Evolutionary conservation across 1,139 yeast genomes (phyloP).

Genomic region (Blastobotrys petasosporus): DNA sequence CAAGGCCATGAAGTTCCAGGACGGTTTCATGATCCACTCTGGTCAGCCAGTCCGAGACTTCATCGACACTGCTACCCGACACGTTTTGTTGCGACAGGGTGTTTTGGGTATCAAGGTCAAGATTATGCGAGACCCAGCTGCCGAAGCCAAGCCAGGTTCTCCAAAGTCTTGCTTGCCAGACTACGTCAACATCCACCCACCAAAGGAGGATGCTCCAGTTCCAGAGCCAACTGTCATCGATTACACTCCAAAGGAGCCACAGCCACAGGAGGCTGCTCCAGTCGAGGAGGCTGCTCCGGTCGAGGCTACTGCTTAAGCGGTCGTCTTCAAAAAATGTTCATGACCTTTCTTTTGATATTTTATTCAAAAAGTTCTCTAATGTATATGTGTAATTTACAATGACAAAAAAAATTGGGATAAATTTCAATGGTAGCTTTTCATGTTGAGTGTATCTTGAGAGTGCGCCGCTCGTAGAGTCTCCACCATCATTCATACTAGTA

Average conservation of each 20-base stretch:
- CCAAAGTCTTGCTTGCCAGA: constrained; percentile 82
- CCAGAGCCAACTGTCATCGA: constrained; percentile 71
- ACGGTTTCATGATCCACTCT: constrained; percentile 99
- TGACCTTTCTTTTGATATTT: not conserved
- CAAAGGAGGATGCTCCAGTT: constrained; percentile 92
- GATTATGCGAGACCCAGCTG: constrained; percentile 98
- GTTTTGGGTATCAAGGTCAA: constrained; percentile 99
- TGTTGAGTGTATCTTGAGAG: too few relatives aligned
- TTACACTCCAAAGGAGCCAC: constrained; percentile 29
- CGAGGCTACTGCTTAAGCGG: constrained; percentile 9
- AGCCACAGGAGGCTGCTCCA: constrained; percentile 22
- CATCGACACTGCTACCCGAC: constrained; percentile 98
- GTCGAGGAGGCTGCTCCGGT: constrained; percentile 13
- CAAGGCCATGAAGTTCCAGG: constrained; percentile 99
- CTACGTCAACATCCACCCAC: constrained; percentile 89
- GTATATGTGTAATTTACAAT: not conserved
- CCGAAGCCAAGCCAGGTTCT: constrained; percentile 78
- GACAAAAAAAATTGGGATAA: not conserved
- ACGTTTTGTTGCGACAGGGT: constrained; percentile 99
- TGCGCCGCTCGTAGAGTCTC: too few relatives aligned
- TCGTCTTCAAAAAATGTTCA: not conserved
- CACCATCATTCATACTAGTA: too few relatives aligned
- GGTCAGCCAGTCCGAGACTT: constrained; percentile 99
- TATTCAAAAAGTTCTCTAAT: not conserved
- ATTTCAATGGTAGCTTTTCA: too few relatives aligned